Evolutionary conservation across 371 early-diverging fungal genomes (phyloP), one percentile per base, ranked within the genome.

Genomic region (Conidiobolus incongruus): DNA sequence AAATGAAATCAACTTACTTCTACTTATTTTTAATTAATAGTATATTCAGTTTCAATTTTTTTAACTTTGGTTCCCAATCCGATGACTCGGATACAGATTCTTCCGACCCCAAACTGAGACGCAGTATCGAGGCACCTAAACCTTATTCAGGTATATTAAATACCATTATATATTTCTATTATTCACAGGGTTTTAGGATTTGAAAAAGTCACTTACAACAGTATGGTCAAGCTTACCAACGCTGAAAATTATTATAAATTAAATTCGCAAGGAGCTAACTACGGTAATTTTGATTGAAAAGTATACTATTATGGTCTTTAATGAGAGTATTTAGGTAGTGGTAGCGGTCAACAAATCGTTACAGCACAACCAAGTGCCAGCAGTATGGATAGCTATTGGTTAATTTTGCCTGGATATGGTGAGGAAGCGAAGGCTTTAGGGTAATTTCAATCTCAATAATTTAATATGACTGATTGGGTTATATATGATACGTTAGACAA

Each of bases 341-440:
- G 86, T 8, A 77, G 77, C 34, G 75, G 77, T 16, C 84, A 82
- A 48, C 84, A 84, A 51, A 79, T 80, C 13, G 77, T 86, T 28
- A 89, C 87, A 8, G 84, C 70, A 0, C 70, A 74, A 38, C 55
- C 68, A 16, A 52, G 52, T 5, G 57, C 62, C n/a, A 77, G 76
- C 51, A 82, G 85, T 53, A 56, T 72, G 24, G 79, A 80, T 50
- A 70, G 74, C 38, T 68, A 63, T 28, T 80, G 70, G 81, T 51
- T 58, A 24, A 57, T n/a, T n/a, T n/a, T n/a, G n/a, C n/a, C n/a
- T n/a, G n/a, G n/a, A n/a, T n/a, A n/a, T n/a, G n/a, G n/a, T n/a
- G n/a, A n/a, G n/a, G n/a, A n/a, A n/a, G n/a, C n/a, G n/a, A n/a
- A n/a, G n/a, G n/a, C n/a, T n/a, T 49, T 66, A 47, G 64, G 68